Evolutionary conservation across 176 grass and related monocot species (phyloP), one percentile per base, ranked within the genome.

Genomic region (Phragmites australis): DNA sequence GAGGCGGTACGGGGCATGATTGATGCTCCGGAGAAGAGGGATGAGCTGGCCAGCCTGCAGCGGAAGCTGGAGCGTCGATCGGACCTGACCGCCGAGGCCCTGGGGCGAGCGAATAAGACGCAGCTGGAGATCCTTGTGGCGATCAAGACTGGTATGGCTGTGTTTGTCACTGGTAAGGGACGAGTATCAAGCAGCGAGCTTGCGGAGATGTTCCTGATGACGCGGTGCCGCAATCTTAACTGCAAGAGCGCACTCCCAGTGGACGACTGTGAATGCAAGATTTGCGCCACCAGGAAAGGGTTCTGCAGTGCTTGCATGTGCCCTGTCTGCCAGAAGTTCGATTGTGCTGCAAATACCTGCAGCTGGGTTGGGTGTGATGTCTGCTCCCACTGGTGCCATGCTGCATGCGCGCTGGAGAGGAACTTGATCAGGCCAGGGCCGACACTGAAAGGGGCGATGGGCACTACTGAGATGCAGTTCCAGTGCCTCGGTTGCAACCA

Each of bases 401-500:
- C 93, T 52, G 87, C 81, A 0, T 99, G 97, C 43, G 97, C 88
- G 2, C 89, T 99, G 19, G 90, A 90, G 45, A 93, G 69, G 81
- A 95, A 91, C 61, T 60, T 96, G 69, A 99, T 99, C 72, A 91
- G 97, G 62, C 90, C 96, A 48, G 96, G 96, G 2, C 92, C 86
- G 8, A 91, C 86, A 5, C 41, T 89, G 3, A 99, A 99, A 68
- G 96, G 88, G 30, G 63, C 87, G 0, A 89, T 86, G 22, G 96
- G 96, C 45, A 99, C 79, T 27, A 93, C 93, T 5, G 97, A 99
- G 65, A 99, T 99, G 97, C 97, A 99, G 85, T 99, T 95, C 76
- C 93, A 95, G 59, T 99, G 97, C 80, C 84, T 93, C 45, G 97
- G 92, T 21, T 99, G 97, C 68, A 94, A 70, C 9, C 97, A 99